These are phyloP conservation scores for Geoglossum glabrum DNA, from an alignment of 495 filamentous ascomycete species.

Conservation along the genomic window DNA sequence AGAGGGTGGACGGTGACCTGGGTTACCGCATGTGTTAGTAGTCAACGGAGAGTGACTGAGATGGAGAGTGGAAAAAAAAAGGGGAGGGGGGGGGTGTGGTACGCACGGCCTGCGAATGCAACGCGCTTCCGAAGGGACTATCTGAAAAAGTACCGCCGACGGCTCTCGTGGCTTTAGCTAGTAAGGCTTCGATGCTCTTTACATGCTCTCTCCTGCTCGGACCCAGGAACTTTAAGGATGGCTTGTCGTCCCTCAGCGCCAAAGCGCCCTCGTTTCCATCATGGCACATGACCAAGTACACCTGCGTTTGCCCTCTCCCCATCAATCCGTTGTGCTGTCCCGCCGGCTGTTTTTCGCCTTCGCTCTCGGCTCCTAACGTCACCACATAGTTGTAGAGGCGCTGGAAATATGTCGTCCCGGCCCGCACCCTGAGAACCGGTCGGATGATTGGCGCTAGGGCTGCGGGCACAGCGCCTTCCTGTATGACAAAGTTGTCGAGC, in stretches of 20 bases:
- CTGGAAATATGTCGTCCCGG: conserved; percentile 25
- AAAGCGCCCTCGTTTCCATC: conserved; percentile 44
- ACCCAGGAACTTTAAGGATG: conserved; percentile 35
- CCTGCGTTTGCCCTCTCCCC: conserved; percentile 37
- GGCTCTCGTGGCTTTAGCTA: conserved; percentile 30
- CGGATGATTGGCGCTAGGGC: conserved; percentile 35
- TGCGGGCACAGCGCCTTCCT: conserved; percentile 41
- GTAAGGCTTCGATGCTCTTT: conserved; percentile 27
- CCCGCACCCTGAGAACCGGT: conserved; percentile 33
- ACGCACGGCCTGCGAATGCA: conserved; percentile 28
- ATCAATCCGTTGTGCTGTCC: conserved; percentile 29
- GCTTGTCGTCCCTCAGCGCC: conserved; percentile 37
- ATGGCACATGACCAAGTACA: conserved; percentile 54
- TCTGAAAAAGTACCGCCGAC: conserved; percentile 38
- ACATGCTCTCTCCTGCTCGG: conserved; percentile 34
- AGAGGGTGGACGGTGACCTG: conserved; percentile 45
- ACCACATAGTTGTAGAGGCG: conserved; percentile 22
- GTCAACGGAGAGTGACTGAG: background rate
- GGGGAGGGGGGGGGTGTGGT: background rate
- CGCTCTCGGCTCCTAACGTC: too few species aligned
- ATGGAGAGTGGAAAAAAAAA: background rate
- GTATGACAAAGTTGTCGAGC: conserved; percentile 42
- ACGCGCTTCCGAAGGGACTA: conserved; percentile 32
- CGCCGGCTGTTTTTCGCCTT: conserved; percentile 11
- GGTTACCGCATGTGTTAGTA: background rate